phyloP scores from a whole-genome alignment of 306 rosid species.

The Dryas alaskensis region DNA sequence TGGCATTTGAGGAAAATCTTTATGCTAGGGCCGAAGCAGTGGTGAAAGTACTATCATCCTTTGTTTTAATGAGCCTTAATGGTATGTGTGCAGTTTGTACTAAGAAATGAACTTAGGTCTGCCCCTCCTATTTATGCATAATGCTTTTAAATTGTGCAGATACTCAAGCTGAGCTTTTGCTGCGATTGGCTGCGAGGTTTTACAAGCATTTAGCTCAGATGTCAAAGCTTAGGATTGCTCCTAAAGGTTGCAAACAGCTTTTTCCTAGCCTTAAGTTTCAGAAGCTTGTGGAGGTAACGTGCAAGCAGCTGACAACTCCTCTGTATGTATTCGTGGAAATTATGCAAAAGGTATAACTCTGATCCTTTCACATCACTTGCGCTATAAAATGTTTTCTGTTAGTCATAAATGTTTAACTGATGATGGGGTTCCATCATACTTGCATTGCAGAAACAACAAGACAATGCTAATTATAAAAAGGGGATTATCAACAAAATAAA shows the following conservation, averaged over 20 bases:
- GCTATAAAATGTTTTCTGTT: background rate
- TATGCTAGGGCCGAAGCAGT: slow-evolving; percentile 36
- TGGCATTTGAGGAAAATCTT: slow-evolving; percentile 40
- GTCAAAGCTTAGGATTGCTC: slow-evolving; percentile 41
- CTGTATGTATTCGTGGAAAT: slow-evolving; percentile 29
- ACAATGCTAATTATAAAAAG: slow-evolving; percentile 20
- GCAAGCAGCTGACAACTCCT: slow-evolving; percentile 42
- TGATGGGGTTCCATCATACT: background rate
- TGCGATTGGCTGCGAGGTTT: slow-evolving; percentile 33
- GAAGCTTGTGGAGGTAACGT: slow-evolving; percentile 44
- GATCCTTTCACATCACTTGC: background rate
- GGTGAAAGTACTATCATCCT: slow-evolving; percentile 34
- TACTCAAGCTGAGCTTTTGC: slow-evolving; percentile 35
- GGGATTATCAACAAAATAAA: slow-evolving; percentile 37
- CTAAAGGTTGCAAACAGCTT: slow-evolving; percentile 41
- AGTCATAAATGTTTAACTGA: background rate
- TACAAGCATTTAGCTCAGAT: slow-evolving; percentile 43
- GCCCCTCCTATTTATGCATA: background rate
- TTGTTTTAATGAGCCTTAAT: slow-evolving; percentile 33
- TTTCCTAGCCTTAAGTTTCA: slow-evolving; percentile 35
- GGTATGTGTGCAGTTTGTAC: slow-evolving; percentile 26
- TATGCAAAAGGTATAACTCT: slow-evolving; percentile 31
- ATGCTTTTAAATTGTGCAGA: slow-evolving; percentile 24
- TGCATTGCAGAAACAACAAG: slow-evolving; percentile 33
- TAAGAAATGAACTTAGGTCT: background rate